Conservation (phyloP, 345 rosid genomes). For the Citrus hindsii region DNA sequence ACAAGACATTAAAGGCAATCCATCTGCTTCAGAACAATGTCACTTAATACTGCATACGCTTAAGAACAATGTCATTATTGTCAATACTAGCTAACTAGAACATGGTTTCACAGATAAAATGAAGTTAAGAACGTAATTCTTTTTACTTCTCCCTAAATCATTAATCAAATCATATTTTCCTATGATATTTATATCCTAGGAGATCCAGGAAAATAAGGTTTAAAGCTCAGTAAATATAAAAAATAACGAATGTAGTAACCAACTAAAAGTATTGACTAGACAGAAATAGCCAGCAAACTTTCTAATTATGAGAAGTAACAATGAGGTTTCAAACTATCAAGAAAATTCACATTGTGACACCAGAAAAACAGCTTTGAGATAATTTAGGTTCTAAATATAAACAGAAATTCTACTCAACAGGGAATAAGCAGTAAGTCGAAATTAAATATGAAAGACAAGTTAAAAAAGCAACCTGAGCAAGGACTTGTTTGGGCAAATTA, state of each 20-base stretch:
- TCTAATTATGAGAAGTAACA: neutral
- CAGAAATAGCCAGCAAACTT: neutral
- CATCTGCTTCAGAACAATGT: neutral
- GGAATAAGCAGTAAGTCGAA: neutral
- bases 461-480: conserved; percentile 65
- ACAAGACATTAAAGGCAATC: neutral
- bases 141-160: neutral
- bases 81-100: neutral
- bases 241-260: neutral
- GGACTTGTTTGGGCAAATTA: conserved; percentile 78
- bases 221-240: neutral
- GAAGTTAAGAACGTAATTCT: neutral
- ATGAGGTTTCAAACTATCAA: neutral
- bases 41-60: too few relatives aligned
- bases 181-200: neutral
- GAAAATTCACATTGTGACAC: neutral
- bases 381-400: neutral
- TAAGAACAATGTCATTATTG: neutral
- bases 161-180: neutral
- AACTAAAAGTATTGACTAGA: neutral
- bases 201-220: neutral
- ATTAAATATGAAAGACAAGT: neutral
- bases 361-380: neutral
- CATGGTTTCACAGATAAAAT: neutral
- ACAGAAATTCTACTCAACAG: neutral